Evolutionary conservation across 2,329 filamentous ascomycete genomes (phyloP), one percentile per base, ranked within the genome.

Genomic region (Claviceps spartinae): DNA sequence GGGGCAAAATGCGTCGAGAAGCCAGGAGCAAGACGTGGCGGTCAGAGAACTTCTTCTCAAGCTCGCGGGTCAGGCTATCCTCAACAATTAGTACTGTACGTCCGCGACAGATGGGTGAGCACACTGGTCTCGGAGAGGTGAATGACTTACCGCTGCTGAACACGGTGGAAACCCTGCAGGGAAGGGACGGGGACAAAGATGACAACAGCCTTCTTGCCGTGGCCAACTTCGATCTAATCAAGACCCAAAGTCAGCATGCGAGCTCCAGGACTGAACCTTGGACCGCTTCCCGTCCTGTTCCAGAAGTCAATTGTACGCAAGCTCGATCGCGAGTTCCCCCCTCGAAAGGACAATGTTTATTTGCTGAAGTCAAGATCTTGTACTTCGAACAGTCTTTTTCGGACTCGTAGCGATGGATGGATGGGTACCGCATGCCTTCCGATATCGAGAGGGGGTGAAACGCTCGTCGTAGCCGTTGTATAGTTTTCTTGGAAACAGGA

Each of bases 41-140:
- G 83, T 98, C 93, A 61, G 93, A 97, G 88, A 98, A 98, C 82
- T 98, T 98, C 89, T 98, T 98, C 86, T 98, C 93, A 71, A 98
- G 90, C 83, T 98, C 93, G 78, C 93, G 93, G 76, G 93, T 98
- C 71, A 98, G 85, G 72, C 91, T 97, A 54, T 4, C 3, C n/a
- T 2, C 5, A 8, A 36, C 24, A 26, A 37, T 44, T 22, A 47
- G 41, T 37, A 16, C 2, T 22, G 7, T 9, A 4, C 34, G 26
- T 13, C 22, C 8, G 22, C 8, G 14, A 20, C 4, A 16, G 1
- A 20, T 2, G 44, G 13, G 26, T n/a, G 20, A n/a, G 3, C 24
- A 34, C 5, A 3, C 20, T 34, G 4, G 2, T 24, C 8, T 18
- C 3, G 1, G 47, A 4, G 26, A 40, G 50, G 54, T 11, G 9